A percentile compares a stretch with the other conserved stretches of the same genome.
phyloP scores from a whole-genome alignment of 1,284 basidiomycete species.

The Chondrostereum purpureum region DNA sequence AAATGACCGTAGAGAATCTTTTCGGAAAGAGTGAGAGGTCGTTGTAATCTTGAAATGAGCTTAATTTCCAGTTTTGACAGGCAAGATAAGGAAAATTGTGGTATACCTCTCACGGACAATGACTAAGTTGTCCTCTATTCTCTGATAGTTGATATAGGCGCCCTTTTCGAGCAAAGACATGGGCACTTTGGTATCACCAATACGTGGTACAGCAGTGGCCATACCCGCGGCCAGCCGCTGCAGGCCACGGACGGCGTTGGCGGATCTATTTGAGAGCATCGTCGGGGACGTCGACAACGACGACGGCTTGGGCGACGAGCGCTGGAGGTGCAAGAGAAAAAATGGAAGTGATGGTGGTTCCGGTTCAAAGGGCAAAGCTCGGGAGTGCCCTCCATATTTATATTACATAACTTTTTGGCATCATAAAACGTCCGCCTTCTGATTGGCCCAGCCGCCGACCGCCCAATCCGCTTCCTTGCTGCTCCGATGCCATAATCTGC shows the following conservation, averaged over 20 bases:
- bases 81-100: conserved; percentile 2
- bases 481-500: too few relatives aligned
- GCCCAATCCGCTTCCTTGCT: too few relatives aligned
- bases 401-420: background rate
- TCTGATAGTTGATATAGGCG: conserved; percentile 94
- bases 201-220: conserved; percentile 74
- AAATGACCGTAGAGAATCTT: conserved; percentile 99
- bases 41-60: conserved; percentile 61
- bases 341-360: background rate
- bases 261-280: conserved; percentile 47
- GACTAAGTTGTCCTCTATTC: conserved; percentile 91
- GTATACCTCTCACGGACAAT: conserved; percentile 76
- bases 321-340: background rate
- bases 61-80: too few relatives aligned
- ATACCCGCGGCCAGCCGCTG: conserved; percentile 63
- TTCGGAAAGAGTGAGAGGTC: conserved; percentile 93
- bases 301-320: background rate
- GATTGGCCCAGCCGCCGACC: too few relatives aligned
- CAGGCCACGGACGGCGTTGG: conserved; percentile 49
- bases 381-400: too few relatives aligned
- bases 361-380: background rate
- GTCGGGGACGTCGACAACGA: background rate
- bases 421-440: background rate
- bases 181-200: conserved; percentile 88
- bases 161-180: conserved; percentile 88